Evolutionary conservation across 225 moss, liverwort and hornwort species (phyloP).

Genomic region (Pleurozium schreberi): DNA sequence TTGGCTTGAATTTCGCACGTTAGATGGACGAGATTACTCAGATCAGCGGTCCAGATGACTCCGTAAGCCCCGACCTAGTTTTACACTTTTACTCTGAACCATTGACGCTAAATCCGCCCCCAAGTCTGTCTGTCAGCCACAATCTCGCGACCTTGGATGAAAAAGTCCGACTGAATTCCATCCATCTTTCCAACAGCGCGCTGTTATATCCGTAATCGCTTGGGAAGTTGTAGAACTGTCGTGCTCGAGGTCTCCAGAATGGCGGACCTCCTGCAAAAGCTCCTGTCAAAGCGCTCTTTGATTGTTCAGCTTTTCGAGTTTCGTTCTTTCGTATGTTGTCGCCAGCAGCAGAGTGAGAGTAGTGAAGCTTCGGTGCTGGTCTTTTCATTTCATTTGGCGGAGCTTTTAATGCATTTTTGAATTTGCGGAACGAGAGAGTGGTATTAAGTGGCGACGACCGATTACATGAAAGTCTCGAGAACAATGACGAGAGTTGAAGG

Average conservation of each 20-base stretch:
- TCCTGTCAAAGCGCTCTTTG: background rate
- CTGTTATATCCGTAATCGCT: background rate
- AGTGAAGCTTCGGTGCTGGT: background rate
- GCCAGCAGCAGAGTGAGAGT: background rate
- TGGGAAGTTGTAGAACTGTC: background rate
- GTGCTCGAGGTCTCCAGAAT: background rate
- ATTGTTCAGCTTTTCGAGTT: no score
- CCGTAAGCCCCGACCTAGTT: background rate
- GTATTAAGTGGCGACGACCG: background rate
- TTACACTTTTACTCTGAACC: background rate
- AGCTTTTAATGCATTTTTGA: background rate
- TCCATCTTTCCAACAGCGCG: background rate
- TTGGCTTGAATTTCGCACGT: no score
- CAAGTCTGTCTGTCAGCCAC: no score
- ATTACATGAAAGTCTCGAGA: constrained; percentile 7
- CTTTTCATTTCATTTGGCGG: background rate
- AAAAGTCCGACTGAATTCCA: background rate
- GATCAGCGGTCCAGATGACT: background rate
- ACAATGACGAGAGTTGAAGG: constrained; percentile 3
- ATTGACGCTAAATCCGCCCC: background rate
- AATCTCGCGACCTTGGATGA: background rate
- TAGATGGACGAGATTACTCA: background rate
- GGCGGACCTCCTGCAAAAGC: background rate
- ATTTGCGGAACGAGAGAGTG: background rate
- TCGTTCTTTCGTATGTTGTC: background rate